Evolutionary conservation across 75 land plant species (phyloP).

Genomic region (Cryptomeria japonica): DNA sequence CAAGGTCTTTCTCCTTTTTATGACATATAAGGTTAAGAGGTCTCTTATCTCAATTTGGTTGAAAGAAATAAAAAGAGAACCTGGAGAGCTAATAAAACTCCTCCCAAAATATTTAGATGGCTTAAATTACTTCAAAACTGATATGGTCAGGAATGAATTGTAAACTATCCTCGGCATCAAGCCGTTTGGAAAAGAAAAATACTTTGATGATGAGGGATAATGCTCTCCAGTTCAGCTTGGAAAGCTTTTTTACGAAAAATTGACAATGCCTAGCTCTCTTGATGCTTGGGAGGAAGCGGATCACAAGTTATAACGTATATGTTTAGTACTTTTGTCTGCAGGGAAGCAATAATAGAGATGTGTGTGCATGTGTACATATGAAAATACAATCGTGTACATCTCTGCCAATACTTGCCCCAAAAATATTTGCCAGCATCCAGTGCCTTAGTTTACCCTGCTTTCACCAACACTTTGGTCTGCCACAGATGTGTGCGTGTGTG

Average conservation of each 20-base stretch:
- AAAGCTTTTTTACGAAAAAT: background rate
- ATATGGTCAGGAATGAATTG: background rate
- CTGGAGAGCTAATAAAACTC: background rate
- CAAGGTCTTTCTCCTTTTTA: too few species aligned
- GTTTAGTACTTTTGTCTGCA: too few species aligned
- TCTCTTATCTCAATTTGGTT: background rate
- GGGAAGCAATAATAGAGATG: background rate
- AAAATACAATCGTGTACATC: background rate
- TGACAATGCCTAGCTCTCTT: background rate
- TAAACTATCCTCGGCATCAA: background rate
- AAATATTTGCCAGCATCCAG: background rate
- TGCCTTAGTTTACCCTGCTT: background rate
- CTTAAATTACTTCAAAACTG: background rate
- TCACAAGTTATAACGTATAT: too few species aligned
- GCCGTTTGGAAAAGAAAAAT: background rate
- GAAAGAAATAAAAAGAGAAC: too few species aligned
- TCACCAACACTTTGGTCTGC: background rate
- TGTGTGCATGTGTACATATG: too few species aligned
- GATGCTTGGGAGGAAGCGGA: background rate
- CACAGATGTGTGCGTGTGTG: too few species aligned
- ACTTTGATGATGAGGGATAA: background rate
- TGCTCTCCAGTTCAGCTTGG: background rate
- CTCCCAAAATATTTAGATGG: background rate
- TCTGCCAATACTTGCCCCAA: background rate
- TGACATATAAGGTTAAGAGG: too few species aligned